Evolutionary conservation across 2,329 filamentous ascomycete species (phyloP), one percentile per base, ranked within the genome.

Genomic region (Coleophoma cylindrospora): DNA sequence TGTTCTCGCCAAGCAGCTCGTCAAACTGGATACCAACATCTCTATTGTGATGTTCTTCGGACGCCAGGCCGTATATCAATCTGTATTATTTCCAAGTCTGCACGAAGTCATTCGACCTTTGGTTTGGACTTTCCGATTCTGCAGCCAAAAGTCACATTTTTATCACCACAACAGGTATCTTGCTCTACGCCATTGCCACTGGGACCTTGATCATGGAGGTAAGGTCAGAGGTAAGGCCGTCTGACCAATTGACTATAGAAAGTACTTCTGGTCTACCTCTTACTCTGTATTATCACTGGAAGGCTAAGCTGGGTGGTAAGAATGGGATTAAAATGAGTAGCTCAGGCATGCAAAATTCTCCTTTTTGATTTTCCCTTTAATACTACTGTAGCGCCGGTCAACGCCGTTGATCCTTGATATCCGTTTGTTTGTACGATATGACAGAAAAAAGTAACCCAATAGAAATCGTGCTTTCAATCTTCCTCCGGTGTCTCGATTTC

Each of bases 221-320:
- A 76, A 76, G 73, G 74, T 77, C 72, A 74, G 74, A 75, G 75
- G 74, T 77, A 78, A 78, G 74, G 65, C 50, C 56, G 52, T 61
- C 61, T 63, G 58, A 60, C 59, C 57, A 60, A 55, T 54, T 59
- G 53, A 61, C 57, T 58, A 49, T 41, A 47, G 41, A 21, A 44
- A 53, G 53, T 50, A 41, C 51, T 47, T 47, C 34, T 45, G 51
- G 50, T 50, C n/a, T 47, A 55, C 46, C 59, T 55, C 53, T 61
- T 59, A 50, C 48, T 59, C 19, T 65, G 62, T 64, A 64, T 55
- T 58, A 63, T 61, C 59, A 63, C 47, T 47, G 44, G 52, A 48
- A 10, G 40, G 19, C 34, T 36, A 40, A 51, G 54, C 44, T 22
- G 50, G 58, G 54, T 59, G 59, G 59, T 62, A 64, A 63, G 59